Conservation (phyloP, 148 eudicot genomes). For the Polygonum maritimum region DNA sequence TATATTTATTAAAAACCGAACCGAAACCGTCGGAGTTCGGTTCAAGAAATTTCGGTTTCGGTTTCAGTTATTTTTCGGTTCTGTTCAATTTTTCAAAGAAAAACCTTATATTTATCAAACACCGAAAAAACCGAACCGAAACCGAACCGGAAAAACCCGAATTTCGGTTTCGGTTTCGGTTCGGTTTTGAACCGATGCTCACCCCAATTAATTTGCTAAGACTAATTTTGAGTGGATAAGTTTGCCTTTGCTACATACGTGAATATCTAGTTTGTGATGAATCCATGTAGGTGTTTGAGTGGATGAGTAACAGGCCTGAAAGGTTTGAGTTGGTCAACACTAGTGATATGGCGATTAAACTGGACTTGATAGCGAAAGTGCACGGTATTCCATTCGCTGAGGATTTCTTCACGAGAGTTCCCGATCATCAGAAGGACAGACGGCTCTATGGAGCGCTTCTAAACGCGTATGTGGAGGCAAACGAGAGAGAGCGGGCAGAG, state of each 20-base stretch:
- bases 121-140: too few relatives aligned
- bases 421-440: slow-evolving; percentile 47
- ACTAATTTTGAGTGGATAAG: not conserved
- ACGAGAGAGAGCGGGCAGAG: slow-evolving; percentile 54
- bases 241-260: not conserved
- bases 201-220: not conserved
- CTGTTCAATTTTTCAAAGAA: too few relatives aligned
- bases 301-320: slow-evolving; percentile 72
- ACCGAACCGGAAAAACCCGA: too few relatives aligned
- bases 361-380: slow-evolving; percentile 75
- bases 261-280: not conserved
- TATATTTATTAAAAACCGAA: too few relatives aligned
- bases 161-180: not conserved
- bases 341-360: slow-evolving; percentile 73
- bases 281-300: slow-evolving; percentile 59
- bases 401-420: slow-evolving; percentile 56
- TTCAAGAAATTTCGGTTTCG: not conserved
- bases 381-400: slow-evolving; percentile 67
- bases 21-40: too few relatives aligned
- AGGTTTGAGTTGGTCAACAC: slow-evolving; percentile 40
- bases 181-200: too few relatives aligned
- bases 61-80: too few relatives aligned
- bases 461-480: slow-evolving; percentile 66
- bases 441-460: slow-evolving; percentile 73
- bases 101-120: too few relatives aligned